Evolutionary conservation across 208 protist species (phyloP), one percentile per base, ranked within the genome.

Genomic region (Blastocrithidia nonstop): DNA sequence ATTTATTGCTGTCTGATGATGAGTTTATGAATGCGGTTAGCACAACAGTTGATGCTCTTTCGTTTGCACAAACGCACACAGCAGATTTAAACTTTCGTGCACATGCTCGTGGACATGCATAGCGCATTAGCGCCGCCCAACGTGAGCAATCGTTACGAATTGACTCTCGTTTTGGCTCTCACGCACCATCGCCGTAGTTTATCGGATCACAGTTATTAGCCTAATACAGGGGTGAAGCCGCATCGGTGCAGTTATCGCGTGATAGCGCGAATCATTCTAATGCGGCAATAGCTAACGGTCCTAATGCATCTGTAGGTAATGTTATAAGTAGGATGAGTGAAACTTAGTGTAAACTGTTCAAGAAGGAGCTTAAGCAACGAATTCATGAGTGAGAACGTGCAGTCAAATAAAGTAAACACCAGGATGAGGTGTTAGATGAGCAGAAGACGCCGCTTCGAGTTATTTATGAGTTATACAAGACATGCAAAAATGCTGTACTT

Each of bases 321-420:
- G 29, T 35, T 32, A 56, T 80, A 11, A 61, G 53, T 9, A 26
- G 43, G 36, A 73, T 89, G 69, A 66, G 73, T 15, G 59, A 63
- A 36, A 50, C 53, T 22, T 58, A 86, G 61, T 76, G 69, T 54
- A 59, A 65, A 36, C 41, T 57, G 20, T 85, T 90, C 42, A 90
- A 90, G 61, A 80, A 71, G 54, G 70, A 81, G 40, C 83, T 90
- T 73, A 90, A 90, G 47, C 70, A 81, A 52, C 75, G 73, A 41
- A 87, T 90, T 51, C 81, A 90, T 46, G 81, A 90, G 60, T 90
- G 81, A 77, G 81, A 90, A 57, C 64, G 62, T 13, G 54, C 70
- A 11, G 65, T 87, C 46, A 56, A 71, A 6, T 65, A 84, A 23
- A 77, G 66, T 9, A 77, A 54, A 2, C 76, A 74, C 6, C 71